Evolutionary conservation across 1,139 yeast species (phyloP), one percentile per base, ranked within the genome.

Genomic region (Wickerhamomyces sp.): DNA sequence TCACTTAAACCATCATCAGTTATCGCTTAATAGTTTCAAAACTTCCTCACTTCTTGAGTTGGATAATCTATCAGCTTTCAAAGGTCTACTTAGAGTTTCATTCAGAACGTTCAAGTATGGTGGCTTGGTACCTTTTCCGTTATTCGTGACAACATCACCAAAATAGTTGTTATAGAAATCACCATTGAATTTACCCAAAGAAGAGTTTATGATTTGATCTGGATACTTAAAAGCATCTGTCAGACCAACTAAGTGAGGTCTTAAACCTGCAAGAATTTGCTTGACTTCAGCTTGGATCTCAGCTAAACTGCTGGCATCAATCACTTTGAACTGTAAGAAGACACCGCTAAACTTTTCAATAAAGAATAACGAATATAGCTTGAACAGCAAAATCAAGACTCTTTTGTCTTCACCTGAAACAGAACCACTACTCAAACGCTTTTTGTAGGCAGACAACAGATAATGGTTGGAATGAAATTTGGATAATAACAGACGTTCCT

Each of bases 211-310:
- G 68, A 85, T 78, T 70, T 79, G 86, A 67, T 91, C 97, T 34
- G 91, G 79, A 61, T 85, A 76, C 69, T 84, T 83, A 76, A 91
- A 91, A 7, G 96, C 78, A 67, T 91, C 98, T n/a, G 95, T 86
- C 57, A 87, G 73, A 18, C 88, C 87, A 62, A 89, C 79, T 47
- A 84, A 85, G 59, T 85, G 83, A 40, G 81, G 81, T 65, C 97
- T 78, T 46, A 84, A 58, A 37, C 68, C 71, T 18, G 66, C 60
- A 53, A 80, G 67, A 48, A 81, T 60, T 38, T 64, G 64, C 45
- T 75, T 74, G 50, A 77, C 64, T 45, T 67, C 67, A 36, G 75
- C 69, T 55, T 76, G 76, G 52, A 76, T 64, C 47, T 66, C 63
- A 32, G 76, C 69, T 52, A 78, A 70, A 44, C 72, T 68, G 15